Evolutionary conservation across 164 flowering plant genomes (phyloP), one percentile per base, ranked within the genome.

Genomic region (Euptelea pleiosperma): DNA sequence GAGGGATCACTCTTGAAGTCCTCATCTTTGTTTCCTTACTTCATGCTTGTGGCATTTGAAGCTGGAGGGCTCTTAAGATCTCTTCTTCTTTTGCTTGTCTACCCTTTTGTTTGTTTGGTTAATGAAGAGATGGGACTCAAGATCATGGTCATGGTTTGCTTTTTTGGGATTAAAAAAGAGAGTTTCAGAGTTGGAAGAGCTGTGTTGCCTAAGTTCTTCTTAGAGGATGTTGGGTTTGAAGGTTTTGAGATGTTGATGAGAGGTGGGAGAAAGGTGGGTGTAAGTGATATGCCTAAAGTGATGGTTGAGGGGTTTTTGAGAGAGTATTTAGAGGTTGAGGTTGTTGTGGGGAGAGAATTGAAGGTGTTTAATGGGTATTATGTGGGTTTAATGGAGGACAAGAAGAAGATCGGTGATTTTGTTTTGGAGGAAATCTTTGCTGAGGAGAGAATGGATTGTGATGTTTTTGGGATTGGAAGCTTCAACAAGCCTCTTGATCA

Each of bases 301-400:
- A 84, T 86, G 93, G 82, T 82, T 47, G 93, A 84, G 42, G 64
- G 75, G 26, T 80, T 84, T 35, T 41, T 84, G 56, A 75, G 36
- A 52, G 87, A 86, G 33, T 80, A 76, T 46, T 21, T 86, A 48
- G 73, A 67, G 10, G 61, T 80, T 58, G 84, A 80, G 15, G 2
- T 15, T 36, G 81, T 78, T 52, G 47, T 76, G 10, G 84, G 81
- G 21, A 76, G 69, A 18, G 82, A 82, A 15, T 18, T 82, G 52
- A 68, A 71, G 67, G 78, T 59, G 31, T 15, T 63, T 47, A 35
- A 47, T 52, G 77, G 80, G 15, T 71, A 64, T 45, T 79, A 43
- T 58, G 15, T 66, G 26, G 84, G 84, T 33, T 45, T 77, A 18
- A 71, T 75, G 75, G 69, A 66, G 30, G 66, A 58, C 14, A 74